Evolutionary conservation across 2,329 filamentous ascomycete genomes (phyloP), one percentile per base, ranked within the genome.

Genomic region (Aspergillus sp.): DNA sequence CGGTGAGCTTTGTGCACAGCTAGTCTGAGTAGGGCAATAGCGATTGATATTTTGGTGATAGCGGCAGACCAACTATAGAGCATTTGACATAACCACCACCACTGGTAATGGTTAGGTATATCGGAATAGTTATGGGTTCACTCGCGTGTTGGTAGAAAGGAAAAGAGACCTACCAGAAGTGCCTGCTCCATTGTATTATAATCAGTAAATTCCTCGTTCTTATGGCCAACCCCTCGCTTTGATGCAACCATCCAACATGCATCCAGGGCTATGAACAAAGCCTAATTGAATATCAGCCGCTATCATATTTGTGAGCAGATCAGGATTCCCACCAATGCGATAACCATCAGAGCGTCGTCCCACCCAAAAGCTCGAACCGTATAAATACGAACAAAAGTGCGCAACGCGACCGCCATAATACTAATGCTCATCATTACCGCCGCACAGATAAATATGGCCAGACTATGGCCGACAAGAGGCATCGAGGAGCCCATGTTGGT

Each of bases 11-110:
- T 50, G 36, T 38, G 25, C 15, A 80, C 69, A 0, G 81, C 79
- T 25, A 86, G 74, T 15, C 82, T 79, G 3, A 84, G 76, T 19
- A 85, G 77, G 63, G 84, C 82, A 36, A 84, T 74, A 8, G 77
- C 80, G 54, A 85, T 81, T 2, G 82, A 79, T 38, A 84, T 69
- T 59, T 84, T 84, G 38, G 82, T 73, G 7, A 80, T 67, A 19
- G 28, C 78, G 81, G 12, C 79, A 74, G 23, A 80, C 63, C 2
- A 63, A 4, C 80, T 75, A 65, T 85, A 85, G 59, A 82, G 77
- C 12, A 82, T 67, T 62, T 85, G 82, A 64, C 80, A 81, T 4
- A 85, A 70, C 71, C 80, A 85, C 82, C 81, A 85, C 56, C 62
- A 69, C 71, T 67, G 17, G 8, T 8, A 3, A 12, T 28, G 2